These are phyloP conservation scores for Cryphonectria parasitica DNA, from an alignment of 2,329 filamentous ascomycete genomes.

Conservation along the genomic window DNA sequence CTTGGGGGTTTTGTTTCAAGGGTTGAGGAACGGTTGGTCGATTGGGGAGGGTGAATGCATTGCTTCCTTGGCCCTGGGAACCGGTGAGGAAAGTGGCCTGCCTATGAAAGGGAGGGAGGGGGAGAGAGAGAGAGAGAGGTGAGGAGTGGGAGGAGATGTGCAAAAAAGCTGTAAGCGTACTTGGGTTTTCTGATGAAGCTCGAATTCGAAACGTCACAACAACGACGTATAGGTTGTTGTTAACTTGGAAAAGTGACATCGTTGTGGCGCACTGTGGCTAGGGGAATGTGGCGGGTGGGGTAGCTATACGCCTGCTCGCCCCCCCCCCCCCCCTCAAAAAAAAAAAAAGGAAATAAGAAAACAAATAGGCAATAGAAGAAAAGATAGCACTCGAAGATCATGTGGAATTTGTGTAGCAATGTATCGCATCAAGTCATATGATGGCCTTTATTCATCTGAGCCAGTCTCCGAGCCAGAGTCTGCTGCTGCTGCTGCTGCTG, in stretches of 20 bases:
- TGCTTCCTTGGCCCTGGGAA: slow-evolving; percentile 16
- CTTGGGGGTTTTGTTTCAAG: not conserved
- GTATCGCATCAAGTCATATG: not conserved
- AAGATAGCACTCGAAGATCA: not conserved
- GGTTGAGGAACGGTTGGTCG: not conserved
- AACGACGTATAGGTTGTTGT: not conserved
- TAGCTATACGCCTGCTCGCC: not conserved
- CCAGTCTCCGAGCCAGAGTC: slow-evolving; percentile 18
- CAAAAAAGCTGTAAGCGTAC: not conserved
- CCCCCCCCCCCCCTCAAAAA: not conserved
- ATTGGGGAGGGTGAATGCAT: slow-evolving; percentile 2
- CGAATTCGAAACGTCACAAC: slow-evolving; percentile 3
- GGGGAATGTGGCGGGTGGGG: not conserved
- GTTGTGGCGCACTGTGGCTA: slow-evolving; percentile 2
- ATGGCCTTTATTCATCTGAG: slow-evolving; percentile 7
- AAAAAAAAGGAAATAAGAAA: not conserved
- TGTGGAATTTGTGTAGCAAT: not conserved
- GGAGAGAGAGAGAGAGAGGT: no score
- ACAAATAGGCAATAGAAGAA: not conserved
- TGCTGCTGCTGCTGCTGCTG: slow-evolving; percentile 13
- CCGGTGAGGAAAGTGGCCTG: slow-evolving; percentile 5
- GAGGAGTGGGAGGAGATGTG: not conserved
- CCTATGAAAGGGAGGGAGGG: not conserved
- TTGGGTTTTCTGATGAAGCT: not conserved
- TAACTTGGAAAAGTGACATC: not conserved